phyloP scores from a whole-genome alignment of 345 rosid species.

The Citrus trifoliata region DNA sequence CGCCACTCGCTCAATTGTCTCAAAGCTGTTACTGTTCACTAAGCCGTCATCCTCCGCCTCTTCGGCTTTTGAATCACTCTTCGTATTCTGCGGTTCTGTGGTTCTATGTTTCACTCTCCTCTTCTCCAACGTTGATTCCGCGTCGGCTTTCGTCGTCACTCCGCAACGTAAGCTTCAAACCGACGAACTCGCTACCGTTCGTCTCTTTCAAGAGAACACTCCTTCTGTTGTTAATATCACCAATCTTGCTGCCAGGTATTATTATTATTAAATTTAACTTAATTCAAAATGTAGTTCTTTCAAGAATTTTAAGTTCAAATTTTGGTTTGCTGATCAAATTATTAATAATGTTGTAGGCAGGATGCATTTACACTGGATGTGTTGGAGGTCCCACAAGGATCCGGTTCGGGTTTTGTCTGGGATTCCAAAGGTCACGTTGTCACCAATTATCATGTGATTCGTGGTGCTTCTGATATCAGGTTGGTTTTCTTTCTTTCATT shows the following conservation, averaged over 20 bases:
- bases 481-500: constrained; percentile 20
- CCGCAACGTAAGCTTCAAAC: constrained; percentile 68
- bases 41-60: constrained; percentile 4
- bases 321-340: background rate
- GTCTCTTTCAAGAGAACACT: constrained; percentile 88
- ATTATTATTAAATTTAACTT: background rate
- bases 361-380: constrained; percentile 93
- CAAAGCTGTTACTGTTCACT: background rate
- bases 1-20: background rate
- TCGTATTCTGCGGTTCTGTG: constrained; percentile 63
- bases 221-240: constrained; percentile 97
- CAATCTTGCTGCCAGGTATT: constrained; percentile 77
- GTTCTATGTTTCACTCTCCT: constrained; percentile 63
- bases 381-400: constrained; percentile 96
- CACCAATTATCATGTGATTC: constrained; percentile 92
- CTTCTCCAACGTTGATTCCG: constrained; percentile 48
- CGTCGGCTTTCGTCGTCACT: constrained; percentile 69
- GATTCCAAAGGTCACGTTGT: constrained; percentile 80
- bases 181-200: constrained; percentile 91
- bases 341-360: constrained; percentile 47
- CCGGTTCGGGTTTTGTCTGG: constrained; percentile 97
- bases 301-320: background rate
- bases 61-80: constrained; percentile 40
- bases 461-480: constrained; percentile 98
- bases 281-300: background rate